Percentiles rank a stretch among this genome's conserved stretches.
phyloP scores from a whole-genome alignment of 305 asterid genomes.

The Rubia occidens region DNA sequence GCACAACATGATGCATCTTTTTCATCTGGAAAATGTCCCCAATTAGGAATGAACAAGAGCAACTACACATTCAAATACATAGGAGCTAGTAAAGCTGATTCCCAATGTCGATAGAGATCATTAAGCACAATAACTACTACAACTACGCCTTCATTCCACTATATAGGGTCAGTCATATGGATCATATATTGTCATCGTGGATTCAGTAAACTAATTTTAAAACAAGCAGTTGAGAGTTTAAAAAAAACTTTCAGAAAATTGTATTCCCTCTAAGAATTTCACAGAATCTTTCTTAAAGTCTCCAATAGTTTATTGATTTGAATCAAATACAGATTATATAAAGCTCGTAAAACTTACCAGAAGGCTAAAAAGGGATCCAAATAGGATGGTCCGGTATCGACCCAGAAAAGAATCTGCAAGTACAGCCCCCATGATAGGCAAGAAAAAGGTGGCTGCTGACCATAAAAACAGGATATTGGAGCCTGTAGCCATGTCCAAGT shows the following conservation, averaged over 20 bases:
- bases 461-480: slow-evolving; percentile 44
- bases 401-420: slow-evolving; percentile 26
- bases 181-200: no score
- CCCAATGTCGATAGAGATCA: background rate
- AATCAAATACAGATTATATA: background rate
- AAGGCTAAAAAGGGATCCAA: slow-evolving; percentile 17
- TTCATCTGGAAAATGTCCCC: no score
- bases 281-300: background rate
- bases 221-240: background rate
- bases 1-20: no score
- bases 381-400: slow-evolving; percentile 17
- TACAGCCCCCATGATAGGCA: slow-evolving; percentile 23
- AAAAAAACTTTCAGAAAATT: background rate
- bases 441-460: slow-evolving; percentile 26
- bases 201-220: background rate
- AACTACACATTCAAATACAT: background rate
- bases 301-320: background rate
- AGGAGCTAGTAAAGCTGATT: background rate
- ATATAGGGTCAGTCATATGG: no score
- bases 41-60: background rate
- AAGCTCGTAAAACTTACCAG: background rate
- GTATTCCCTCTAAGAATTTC: background rate
- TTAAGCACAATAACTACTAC: no score
- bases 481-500: slow-evolving; percentile 38
- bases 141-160: background rate